Percentiles rank a stretch among this genome's conserved stretches.
Evolutionary conservation across 2,329 filamentous ascomycete species (phyloP).

Genomic region (Botrytis fabae): DNA sequence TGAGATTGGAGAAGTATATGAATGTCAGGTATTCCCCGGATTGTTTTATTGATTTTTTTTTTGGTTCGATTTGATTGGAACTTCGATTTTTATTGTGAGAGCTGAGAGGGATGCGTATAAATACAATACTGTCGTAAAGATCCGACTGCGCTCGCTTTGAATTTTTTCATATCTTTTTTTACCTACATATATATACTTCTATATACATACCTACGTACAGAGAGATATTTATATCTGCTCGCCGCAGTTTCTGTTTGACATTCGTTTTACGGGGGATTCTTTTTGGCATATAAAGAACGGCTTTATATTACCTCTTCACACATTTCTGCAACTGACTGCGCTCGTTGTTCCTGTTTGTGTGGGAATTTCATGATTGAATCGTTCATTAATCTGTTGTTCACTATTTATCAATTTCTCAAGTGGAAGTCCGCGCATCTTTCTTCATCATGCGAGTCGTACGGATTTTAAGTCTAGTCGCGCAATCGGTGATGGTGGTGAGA

Average conservation of each 20-base stretch:
- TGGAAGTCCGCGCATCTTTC: neutral
- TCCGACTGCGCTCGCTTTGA: neutral
- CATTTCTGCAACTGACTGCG: neutral
- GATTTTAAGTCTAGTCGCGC: neutral
- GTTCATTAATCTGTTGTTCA: neutral
- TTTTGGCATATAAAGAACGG: neutral
- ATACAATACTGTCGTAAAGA: neutral
- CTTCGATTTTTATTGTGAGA: neutral
- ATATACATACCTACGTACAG: neutral
- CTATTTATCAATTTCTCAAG: neutral
- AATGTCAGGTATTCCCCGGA: neutral
- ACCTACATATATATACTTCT: neutral
- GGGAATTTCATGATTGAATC: neutral
- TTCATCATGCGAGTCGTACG: neutral
- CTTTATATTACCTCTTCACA: neutral
- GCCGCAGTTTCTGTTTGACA: neutral
- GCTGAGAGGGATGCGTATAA: neutral
- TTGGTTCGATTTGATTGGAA: neutral
- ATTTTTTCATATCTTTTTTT: neutral
- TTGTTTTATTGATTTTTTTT: neutral
- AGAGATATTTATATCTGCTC: neutral
- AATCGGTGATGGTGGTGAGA: neutral
- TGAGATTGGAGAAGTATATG: neutral
- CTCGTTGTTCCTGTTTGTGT: neutral
- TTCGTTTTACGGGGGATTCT: neutral